Evolutionary conservation across 129 eudicot genomes (phyloP).

Genomic region (Gnaphalium uliginosum): DNA sequence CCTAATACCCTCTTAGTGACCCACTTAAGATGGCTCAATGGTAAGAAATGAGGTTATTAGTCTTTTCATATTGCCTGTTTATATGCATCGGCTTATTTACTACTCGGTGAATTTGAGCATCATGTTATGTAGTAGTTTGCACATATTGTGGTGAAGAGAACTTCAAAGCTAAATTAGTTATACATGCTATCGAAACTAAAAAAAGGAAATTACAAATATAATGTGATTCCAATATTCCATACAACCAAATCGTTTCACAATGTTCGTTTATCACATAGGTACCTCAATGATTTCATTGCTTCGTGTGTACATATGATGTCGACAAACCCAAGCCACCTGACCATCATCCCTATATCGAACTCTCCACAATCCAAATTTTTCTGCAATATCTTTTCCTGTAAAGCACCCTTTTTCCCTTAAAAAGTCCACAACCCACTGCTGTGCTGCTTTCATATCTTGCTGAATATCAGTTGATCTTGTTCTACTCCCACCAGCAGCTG

Average conservation of each 20-base stretch:
- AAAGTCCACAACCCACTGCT: conserved; percentile 86
- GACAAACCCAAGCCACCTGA: conserved; percentile 83
- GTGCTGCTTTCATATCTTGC: conserved; percentile 81
- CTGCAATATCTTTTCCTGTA: conserved; percentile 79
- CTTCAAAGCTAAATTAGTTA: background rate
- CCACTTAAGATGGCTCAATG: too few species aligned
- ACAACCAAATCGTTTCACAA: background rate
- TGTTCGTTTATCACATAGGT: conserved; percentile 50
- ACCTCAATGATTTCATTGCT: conserved; percentile 68
- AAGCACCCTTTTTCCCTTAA: conserved; percentile 74
- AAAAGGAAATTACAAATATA: background rate
- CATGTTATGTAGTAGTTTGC: too few species aligned
- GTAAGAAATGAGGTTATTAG: too few species aligned
- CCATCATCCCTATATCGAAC: conserved; percentile 80
- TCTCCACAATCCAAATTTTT: conserved; percentile 85
- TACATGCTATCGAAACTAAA: background rate
- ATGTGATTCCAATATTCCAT: background rate
- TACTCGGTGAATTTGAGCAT: too few species aligned
- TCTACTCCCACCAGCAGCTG: conserved; percentile 50
- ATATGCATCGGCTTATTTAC: too few species aligned
- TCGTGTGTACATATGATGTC: conserved; percentile 68
- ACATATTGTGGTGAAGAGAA: background rate
- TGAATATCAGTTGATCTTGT: conserved; percentile 51
- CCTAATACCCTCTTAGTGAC: too few species aligned
- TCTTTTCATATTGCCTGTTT: too few species aligned